A percentile compares a stretch with the other conserved stretches of the same genome.
Conservation (phyloP, 495 filamentous ascomycete genomes). For the Neurospora africana region DNA sequence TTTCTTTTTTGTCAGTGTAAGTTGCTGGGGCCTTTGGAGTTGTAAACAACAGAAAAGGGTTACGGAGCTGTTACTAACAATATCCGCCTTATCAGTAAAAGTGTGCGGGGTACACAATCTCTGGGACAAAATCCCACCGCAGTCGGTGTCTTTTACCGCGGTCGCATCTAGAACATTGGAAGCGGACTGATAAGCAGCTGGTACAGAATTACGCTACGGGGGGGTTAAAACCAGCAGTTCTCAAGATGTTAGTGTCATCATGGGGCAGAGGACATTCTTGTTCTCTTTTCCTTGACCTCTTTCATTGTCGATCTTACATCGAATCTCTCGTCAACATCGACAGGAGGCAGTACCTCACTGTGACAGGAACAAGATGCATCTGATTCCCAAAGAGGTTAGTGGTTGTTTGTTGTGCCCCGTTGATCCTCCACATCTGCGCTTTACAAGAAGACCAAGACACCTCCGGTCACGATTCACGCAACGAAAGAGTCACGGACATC, state of each 20-base stretch:
- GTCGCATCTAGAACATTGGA: neutral
- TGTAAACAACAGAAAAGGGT: neutral
- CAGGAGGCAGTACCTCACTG: neutral
- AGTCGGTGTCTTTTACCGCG: neutral
- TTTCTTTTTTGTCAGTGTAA: neutral
- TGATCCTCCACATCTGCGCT: neutral
- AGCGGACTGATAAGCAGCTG: neutral
- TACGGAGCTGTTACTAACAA: neutral
- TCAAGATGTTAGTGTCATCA: neutral
- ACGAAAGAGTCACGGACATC: neutral
- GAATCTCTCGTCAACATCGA: neutral
- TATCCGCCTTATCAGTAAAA: neutral
- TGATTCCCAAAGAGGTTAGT: conserved; percentile 76
- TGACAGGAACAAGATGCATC: conserved; percentile 50
- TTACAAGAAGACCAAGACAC: neutral
- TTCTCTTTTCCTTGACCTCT: neutral
- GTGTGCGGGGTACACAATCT: neutral
- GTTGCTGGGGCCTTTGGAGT: neutral
- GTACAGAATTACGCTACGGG: neutral
- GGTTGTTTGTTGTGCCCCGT: neutral
- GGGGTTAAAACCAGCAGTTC: neutral
- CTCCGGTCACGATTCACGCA: neutral
- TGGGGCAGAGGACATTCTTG: neutral
- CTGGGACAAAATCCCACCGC: neutral
- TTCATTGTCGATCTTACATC: neutral